Conservation (phyloP, 257 asterid species). For the Ballota nigra region DNA sequence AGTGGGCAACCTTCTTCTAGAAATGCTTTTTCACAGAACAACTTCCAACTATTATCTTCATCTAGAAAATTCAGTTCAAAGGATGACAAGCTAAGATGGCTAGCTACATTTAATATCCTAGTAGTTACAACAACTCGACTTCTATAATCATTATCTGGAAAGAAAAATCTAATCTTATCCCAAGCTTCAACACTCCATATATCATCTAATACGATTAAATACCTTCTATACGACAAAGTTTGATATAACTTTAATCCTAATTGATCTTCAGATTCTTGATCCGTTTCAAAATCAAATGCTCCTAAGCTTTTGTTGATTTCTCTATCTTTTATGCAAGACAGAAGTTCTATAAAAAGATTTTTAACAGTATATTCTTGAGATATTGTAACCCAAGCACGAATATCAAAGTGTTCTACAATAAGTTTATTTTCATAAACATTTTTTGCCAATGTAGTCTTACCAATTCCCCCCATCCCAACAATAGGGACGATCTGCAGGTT, state of each 20-base stretch:
- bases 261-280: background rate
- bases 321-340: too few relatives aligned
- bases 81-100: too few relatives aligned
- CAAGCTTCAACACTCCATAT: slow-evolving; percentile 11
- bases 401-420: too few relatives aligned
- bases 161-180: background rate
- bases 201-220: slow-evolving; percentile 6
- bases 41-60: too few relatives aligned
- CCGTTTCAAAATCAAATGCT: background rate
- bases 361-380: too few relatives aligned
- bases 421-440: too few relatives aligned
- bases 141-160: slow-evolving; percentile 1
- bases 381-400: too few relatives aligned
- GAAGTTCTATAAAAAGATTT: too few relatives aligned
- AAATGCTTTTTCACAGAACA: slow-evolving; percentile 12
- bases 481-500: background rate
- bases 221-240: background rate
- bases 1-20: background rate
- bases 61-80: too few relatives aligned
- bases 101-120: too few relatives aligned
- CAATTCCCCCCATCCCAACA: too few relatives aligned
- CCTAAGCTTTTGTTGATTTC: background rate
- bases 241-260: background rate
- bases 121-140: slow-evolving; percentile 2
- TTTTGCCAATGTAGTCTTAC: too few relatives aligned